These are phyloP conservation scores for Lachnellula occidentalis DNA, from an alignment of 2,329 filamentous ascomycete genomes.

Conservation along the genomic window DNA sequence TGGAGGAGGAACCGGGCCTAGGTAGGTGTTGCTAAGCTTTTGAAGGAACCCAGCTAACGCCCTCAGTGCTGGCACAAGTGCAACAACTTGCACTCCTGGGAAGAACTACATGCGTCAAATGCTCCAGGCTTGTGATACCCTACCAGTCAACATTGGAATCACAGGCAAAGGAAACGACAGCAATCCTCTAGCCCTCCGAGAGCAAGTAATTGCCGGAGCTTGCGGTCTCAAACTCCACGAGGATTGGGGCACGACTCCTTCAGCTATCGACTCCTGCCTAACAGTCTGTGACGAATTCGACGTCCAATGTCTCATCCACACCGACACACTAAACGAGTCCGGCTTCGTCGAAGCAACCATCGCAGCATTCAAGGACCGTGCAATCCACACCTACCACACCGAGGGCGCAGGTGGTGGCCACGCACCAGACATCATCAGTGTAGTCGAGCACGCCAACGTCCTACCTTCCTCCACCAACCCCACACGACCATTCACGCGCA, in stretches of 20 bases:
- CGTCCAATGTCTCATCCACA: conserved; percentile 90
- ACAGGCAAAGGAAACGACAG: conserved; percentile 93
- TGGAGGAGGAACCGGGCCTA: conserved; percentile 88
- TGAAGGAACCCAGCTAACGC: conserved; percentile 5
- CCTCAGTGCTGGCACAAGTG: conserved; percentile 72
- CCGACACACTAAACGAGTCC: conserved; percentile 92
- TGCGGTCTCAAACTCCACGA: conserved; percentile 93
- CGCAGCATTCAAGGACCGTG: conserved; percentile 75
- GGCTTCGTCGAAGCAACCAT: conserved; percentile 95
- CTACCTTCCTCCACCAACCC: conserved; percentile 89
- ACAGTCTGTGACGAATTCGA: conserved; percentile 84
- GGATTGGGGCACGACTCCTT: conserved; percentile 90
- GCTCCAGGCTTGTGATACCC: conserved; percentile 75
- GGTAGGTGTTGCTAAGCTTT: conserved; percentile 36
- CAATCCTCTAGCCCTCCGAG: conserved; percentile 61
- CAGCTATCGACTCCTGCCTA: conserved; percentile 84
- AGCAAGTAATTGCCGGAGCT: conserved; percentile 77
- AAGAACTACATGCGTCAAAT: conserved; percentile 79
- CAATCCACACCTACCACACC: conserved; percentile 95
- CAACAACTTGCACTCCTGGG: conserved; percentile 89
- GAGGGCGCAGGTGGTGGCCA: conserved; percentile 94
- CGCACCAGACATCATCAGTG: conserved; percentile 90
- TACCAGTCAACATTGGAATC: conserved; percentile 85
- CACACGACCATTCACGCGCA: conserved; percentile 81
- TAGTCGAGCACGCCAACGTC: conserved; percentile 84